Conservation (phyloP, 2,329 filamentous ascomycete genomes). For the Ophiostoma triangulosporum region DNA sequence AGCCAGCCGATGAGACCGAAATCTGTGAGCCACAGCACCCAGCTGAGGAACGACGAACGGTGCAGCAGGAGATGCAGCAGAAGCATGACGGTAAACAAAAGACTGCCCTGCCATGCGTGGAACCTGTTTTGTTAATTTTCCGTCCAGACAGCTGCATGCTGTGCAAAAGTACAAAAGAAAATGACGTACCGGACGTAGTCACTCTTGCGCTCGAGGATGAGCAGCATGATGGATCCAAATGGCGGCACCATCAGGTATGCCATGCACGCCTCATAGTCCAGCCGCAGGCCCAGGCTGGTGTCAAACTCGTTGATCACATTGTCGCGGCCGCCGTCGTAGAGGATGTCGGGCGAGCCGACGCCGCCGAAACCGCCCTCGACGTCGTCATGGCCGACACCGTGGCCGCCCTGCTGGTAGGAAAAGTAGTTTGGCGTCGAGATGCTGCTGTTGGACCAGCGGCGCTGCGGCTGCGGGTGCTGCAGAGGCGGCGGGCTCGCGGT, state of each 20-base stretch:
- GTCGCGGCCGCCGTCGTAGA: conserved; percentile 31
- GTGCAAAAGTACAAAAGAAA: background rate
- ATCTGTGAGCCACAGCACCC: conserved; percentile 68
- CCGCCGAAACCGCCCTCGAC: conserved; percentile 15
- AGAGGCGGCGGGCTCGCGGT: conserved; percentile 30
- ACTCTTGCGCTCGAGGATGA: conserved; percentile 84
- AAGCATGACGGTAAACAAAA: conserved; percentile 64
- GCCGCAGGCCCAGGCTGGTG: conserved; percentile 71
- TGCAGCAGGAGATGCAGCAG: conserved; percentile 74
- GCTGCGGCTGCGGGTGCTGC: conserved; percentile 43
- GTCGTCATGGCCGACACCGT: conserved; percentile 11
- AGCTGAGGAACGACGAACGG: conserved; percentile 73
- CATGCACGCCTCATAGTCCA: conserved; percentile 82
- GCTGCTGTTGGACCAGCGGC: conserved; percentile 34
- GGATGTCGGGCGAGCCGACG: conserved; percentile 10
- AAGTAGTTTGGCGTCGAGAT: conserved; percentile 22
- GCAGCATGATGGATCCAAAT: conserved; percentile 66
- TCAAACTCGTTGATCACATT: conserved; percentile 68
- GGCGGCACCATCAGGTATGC: conserved; percentile 81
- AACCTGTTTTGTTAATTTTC: conserved; percentile 48
- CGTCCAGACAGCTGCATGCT: background rate
- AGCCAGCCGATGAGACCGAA: conserved; percentile 63
- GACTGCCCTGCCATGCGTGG: conserved; percentile 87
- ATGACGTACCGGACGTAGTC: conserved; percentile 75
- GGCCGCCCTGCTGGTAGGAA: conserved; percentile 17